Percentiles rank a stretch among this genome's conserved stretches.
Evolutionary conservation across 2,329 filamentous ascomycete species (phyloP).

Genomic region (Capronia americana): DNA sequence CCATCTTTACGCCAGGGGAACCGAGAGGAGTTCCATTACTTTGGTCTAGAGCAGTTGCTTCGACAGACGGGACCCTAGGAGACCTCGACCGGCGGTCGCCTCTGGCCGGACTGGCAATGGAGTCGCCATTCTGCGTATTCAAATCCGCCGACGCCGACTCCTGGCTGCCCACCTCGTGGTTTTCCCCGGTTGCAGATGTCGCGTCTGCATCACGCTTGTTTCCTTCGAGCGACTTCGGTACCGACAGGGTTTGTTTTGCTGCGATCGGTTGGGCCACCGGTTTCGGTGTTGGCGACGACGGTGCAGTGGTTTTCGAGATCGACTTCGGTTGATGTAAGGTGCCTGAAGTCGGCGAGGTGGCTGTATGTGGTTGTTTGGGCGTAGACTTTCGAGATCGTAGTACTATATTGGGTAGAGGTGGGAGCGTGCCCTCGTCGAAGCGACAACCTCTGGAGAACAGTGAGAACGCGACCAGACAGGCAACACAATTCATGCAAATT

Average conservation of each 20-base stretch:
- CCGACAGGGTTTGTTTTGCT: neutral
- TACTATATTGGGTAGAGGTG: slow-evolving; percentile 45
- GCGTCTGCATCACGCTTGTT: slow-evolving; percentile 5
- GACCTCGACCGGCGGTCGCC: slow-evolving; percentile 9
- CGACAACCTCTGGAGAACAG: slow-evolving; percentile 57
- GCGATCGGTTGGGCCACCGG: slow-evolving; percentile 7
- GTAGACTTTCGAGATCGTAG: slow-evolving; percentile 35
- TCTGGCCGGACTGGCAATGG: neutral
- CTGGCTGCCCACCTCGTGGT: neutral
- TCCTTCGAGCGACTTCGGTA: neutral
- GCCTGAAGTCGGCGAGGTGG: slow-evolving; percentile 6
- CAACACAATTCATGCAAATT: slow-evolving; percentile 19
- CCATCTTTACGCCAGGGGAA: neutral
- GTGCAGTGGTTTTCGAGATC: neutral
- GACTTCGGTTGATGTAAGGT: slow-evolving; percentile 11
- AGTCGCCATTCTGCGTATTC: slow-evolving; percentile 15
- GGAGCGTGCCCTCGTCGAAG: slow-evolving; percentile 63
- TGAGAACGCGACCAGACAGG: slow-evolving; percentile 27
- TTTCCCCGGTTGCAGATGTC: neutral
- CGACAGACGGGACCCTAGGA: slow-evolving; percentile 2
- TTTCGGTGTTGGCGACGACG: slow-evolving; percentile 17
- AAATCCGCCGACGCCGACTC: neutral
- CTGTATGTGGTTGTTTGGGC: slow-evolving; percentile 39
- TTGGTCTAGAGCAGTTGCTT: slow-evolving; percentile 1
- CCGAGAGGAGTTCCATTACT: neutral